Evolutionary conservation across 2,329 filamentous ascomycete species (phyloP), one percentile per base, ranked within the genome.

Genomic region (Talaromyces sp.): DNA sequence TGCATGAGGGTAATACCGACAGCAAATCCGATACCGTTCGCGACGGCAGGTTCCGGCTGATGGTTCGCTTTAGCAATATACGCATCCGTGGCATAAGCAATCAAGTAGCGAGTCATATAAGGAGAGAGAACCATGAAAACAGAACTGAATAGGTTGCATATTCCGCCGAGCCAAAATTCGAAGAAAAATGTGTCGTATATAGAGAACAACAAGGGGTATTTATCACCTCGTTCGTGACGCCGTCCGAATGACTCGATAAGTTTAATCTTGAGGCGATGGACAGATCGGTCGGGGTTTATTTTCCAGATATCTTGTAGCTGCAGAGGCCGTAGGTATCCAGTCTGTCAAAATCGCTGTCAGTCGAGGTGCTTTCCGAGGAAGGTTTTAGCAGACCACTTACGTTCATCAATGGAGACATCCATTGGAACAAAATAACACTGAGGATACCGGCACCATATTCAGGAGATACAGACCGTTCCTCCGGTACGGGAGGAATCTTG

Each of bases 1-100:
- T 97, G 93, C 92, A 98, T 95, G 48, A 84, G 76, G 0, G 91
- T 93, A 64, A 98, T 89, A 9, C 91, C 94, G 64, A 98, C 76
- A 1, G 93, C 93, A 37, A 97, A 81, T 0, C 93, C 94, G 64
- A 98, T 81, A 24, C 94, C 95, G 54, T 83, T 82, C 3, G 88
- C 88, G 59, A 98, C 88, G 61, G 85, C 74, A 0, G 95, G 94
- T 0, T 83, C 80, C 0, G 87, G 82, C 0, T 72, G 68, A 0
- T 75, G 77, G 9, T 77, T 76, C 31, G 84, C 79, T 65, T 83
- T 76, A 0, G 92, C 91, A 27, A 83, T 74, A 75, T 91, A 98
- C 3, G 93, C 93, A 65, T 93, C 85, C 19, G 87, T 85, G 0
- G 93, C 90, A 74, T 96, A 98, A 56, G 87, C 84, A 74, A 98